Percentiles rank a stretch among this genome's conserved stretches.
These are phyloP conservation scores for Lactarius evosmus DNA, from an alignment of 768 basidiomycete species.

Conservation along the genomic window DNA sequence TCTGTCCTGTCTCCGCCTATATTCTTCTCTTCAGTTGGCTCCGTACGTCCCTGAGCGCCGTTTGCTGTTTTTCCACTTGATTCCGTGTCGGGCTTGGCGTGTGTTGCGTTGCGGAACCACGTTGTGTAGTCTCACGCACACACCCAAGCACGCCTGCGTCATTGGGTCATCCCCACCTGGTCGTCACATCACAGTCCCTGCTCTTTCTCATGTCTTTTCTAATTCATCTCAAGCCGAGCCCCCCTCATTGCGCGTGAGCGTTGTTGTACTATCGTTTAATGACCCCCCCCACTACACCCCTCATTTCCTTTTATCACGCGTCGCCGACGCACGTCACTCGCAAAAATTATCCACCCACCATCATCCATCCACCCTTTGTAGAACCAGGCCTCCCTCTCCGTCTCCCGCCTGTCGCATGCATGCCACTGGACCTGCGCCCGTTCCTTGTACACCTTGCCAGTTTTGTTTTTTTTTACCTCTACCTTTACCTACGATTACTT, in stretches of 20 bases:
- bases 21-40: neutral
- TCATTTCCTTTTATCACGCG: neutral
- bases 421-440: conserved; percentile 10
- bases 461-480: neutral
- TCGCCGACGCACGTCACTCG: neutral
- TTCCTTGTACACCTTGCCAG: conserved; percentile 15
- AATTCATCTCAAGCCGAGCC: neutral
- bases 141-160: neutral
- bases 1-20: no score
- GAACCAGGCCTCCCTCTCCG: neutral
- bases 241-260: neutral
- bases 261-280: conserved; percentile 17
- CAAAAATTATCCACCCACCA: neutral
- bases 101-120: neutral
- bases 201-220: neutral
- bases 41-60: no score
- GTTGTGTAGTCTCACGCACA: neutral
- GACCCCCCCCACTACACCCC: neutral
- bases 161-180: neutral
- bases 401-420: conserved; percentile 2
- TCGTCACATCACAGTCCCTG: neutral
- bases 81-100: neutral
- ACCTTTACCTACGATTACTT: neutral
- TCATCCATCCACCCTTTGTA: neutral
- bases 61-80: neutral